Evolutionary conservation across 305 asterid species (phyloP), one percentile per base, ranked within the genome.

Genomic region (Fraxinus albicans): DNA sequence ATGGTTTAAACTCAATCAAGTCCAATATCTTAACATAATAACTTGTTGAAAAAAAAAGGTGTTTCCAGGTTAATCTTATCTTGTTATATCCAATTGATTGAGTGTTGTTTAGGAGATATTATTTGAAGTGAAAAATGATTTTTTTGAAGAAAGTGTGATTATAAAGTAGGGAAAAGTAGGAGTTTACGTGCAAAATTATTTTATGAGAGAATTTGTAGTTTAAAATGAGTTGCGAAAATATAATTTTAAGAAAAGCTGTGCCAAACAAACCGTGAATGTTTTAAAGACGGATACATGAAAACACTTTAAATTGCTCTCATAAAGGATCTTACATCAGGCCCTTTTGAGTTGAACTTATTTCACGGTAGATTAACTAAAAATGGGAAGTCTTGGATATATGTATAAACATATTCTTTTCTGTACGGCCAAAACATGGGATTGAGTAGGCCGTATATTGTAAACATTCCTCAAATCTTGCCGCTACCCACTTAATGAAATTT

Each of bases 291-390:
- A 76, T 42, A 76, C 76, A 63, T 55, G 76, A 36, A 0, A 55
- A 19, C 79, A 29, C 65, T 47, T 44, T 23, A 84, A 31, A 77
- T 65, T 47, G 78, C 55, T 21, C 67, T 69, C 73, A n/a, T 27
- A 6, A 35, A 76, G 36, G 40, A 69, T 25, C 29, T 65, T 25
- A 21, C 10, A 58, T 35, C 15, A 35, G 19, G 73, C 76, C 74
- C 60, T 34, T 12, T 29, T 69, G 72, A 67, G 42, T 47, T 29
- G 27, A 65, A 76, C 53, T 44, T 58, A 9, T 70, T 44, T 74
- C 53, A 42, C 3, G 47, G 35, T n/a, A 53, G 25, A 63, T 58
- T 58, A 25, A 73, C 77, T 29, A 40, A 77, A 70, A 70, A 21
- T 60, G 27, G 73, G 73, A 73, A 35, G 58, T 33, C 82, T 72